Evolutionary conservation across 306 rosid genomes (phyloP), one percentile per base, ranked within the genome.

Genomic region (Fagus crenata): DNA sequence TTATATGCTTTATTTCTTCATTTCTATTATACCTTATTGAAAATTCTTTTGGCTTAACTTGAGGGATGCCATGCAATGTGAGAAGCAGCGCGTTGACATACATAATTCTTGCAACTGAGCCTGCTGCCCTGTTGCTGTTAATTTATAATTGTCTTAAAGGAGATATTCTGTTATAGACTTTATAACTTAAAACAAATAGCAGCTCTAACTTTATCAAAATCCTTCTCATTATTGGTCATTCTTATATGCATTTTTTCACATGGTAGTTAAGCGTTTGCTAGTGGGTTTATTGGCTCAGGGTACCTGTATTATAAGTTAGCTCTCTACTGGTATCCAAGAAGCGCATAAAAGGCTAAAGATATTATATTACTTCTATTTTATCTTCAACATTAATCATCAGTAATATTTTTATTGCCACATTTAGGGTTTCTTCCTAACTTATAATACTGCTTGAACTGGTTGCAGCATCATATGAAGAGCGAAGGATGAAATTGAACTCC

Each of bases 391-490:
- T 53, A 22, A 49, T 75, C 22, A 61, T 49, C 40, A 2, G 41
- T 28, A 12, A 51, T 49, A 46, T 70, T 68, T 58, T 55, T 73
- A 32, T 41, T n/a, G 81, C 41, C 77, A 54, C 69, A 32, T 33
- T 0, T 36, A 61, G 32, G n/a, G 3, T 39, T 36, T 65, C 46
- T n/a, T 7, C 46, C 49, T 65, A 49, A 12, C 64, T 73, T 7
- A 12, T 80, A 75, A 8, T 71, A 76, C 58, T 75, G 77, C 60
- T 74, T 82, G 69, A 79, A 78, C 40, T 73, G 7, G 74, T 81
- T 81, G 53, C 93, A 92, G 97, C 97, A 73, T 94, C 97, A 51
- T 92, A 94, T 61, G 95, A 89, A 75, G 96, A 92, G 78, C 86
- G 98, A 51, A 94, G 89, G 1, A 85, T 93, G 78, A 92, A 90